Base-by-base conservation (phyloP, 192 early-diverging fungal species). In the Gamsiella multidivaricata region DNA sequence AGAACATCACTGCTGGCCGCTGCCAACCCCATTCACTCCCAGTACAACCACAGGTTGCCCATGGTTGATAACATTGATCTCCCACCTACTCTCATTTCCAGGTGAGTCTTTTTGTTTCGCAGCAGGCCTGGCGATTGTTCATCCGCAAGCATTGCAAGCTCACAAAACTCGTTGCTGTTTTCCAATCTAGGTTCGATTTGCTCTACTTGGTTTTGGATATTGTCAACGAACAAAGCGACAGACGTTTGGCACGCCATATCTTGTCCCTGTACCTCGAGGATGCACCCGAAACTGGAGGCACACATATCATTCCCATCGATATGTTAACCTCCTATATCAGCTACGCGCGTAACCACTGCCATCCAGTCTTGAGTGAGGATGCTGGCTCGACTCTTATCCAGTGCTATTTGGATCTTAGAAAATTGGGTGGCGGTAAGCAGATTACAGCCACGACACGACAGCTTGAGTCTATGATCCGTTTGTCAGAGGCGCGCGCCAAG, bases 381-480 rank as follows among this genome's bases (percentile, higher is more conserved):
- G 91, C 98, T 14, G 88, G 87, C 11, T 82, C 86, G 5, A 87
- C 87, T 15, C 85, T 99, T 51, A 88, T 93, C 3, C 87, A 91
- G 52, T 88, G 81, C 36, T 99, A 98, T 73, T 89, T 97, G 15
- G 88, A 91, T 18, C 81, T 98, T 65, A 86, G 98, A 3, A 85
- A 90, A 60, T 80, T 91, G 57, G 97, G 96, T 0, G 84, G 76
- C 64, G 83, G 80, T 66, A 88, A 88, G 32, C 85, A 90, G 18
- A 86, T 94, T n/a, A 94, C 96, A 0, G 95, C 95, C 3, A 99
- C 97, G 0, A 96, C 96, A 3, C 86, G 96, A 50, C 96, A 98
- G 80, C 87, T 98, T 10, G 97, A 97, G 85, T 96, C 94, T 6
- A 97, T 99, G 96, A 96, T 98, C 79, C 92, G 97, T 51, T 85